These are phyloP conservation scores for Suillus weaverae DNA, from an alignment of 768 basidiomycete species.

Conservation along the genomic window DNA sequence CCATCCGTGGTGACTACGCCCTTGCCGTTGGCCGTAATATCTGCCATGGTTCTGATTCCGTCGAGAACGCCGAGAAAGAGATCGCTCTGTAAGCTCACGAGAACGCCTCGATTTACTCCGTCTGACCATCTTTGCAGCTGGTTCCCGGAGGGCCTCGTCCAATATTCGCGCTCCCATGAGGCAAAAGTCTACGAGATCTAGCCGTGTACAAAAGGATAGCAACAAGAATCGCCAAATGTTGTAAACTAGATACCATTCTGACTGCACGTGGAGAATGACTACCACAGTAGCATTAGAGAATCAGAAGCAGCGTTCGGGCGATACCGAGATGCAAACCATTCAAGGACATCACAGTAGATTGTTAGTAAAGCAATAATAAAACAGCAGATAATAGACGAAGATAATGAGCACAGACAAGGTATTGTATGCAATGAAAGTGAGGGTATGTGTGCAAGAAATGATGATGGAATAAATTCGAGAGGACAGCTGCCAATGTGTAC, in stretches of 20 bases:
- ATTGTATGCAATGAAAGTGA: constrained; percentile 22
- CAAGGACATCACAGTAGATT: neutral
- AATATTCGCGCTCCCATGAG: constrained; percentile 66
- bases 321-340: neutral
- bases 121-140: constrained; percentile 48
- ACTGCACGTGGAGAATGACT: neutral
- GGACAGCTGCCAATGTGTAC: constrained; percentile 8
- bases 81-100: constrained; percentile 71
- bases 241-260: constrained; percentile 21
- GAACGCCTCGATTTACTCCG: neutral
- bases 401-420: constrained; percentile 4
- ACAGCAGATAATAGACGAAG: constrained; percentile 8
- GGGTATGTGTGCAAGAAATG: constrained; percentile 28
- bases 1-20: constrained; percentile 94
- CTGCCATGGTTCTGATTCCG: constrained; percentile 88
- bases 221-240: constrained; percentile 4
- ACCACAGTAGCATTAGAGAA: neutral
- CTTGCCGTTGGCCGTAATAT: constrained; percentile 95
- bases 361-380: constrained; percentile 1
- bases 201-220: neutral
- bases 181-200: constrained; percentile 77
- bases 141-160: constrained; percentile 85
- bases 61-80: constrained; percentile 92
- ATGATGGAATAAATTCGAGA: constrained; percentile 6
- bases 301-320: neutral